Base-by-base conservation (phyloP, 2,329 filamentous ascomycete genomes). In the Emmonsiellopsis sp. region DNA sequence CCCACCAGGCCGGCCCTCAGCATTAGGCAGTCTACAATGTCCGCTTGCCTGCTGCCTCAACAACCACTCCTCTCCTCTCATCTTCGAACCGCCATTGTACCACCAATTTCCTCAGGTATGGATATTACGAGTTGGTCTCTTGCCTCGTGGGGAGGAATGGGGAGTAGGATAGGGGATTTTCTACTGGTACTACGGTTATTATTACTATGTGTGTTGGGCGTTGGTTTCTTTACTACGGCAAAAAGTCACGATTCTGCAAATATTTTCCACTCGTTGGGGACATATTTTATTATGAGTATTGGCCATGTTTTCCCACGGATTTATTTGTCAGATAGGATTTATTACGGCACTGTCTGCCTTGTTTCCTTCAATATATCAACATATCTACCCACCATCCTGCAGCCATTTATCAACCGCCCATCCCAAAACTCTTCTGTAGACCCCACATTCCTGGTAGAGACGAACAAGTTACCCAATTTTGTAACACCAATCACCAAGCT, bases 1-100 rank as follows among this genome's bases (percentile, higher is more conserved):
- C 40, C 48, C 48, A 50, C 37, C 13, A 42, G 40, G 40, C 48
- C 42, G 37, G 48, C 33, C 48, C 48, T 43, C 39, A 17, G 48
- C 48, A 42, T 50, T 50, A 37, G 46, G 33, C 46, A 48, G 46
- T 39, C 34, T 14, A 27, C 34, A n/a, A 39, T 39, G 46, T 39
- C 46, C 13, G 14, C 34, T 10, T 37, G 33, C n/a, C 39, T 17
- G 33, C 17, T 39, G n/a, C 34, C 33, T 34, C 13, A 10, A 8
- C 4, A 2, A 8, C 31, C 27, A 13, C 33, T 13, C 2, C n/a
- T 50, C 48, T 42, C 48, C 17, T 42, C 39, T 50, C 48, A 42
- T 43, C 17, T 21, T 49, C 37, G 14, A 8, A 37, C 27, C 40
- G 48, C 48, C 39, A 27, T 14, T 42, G 32, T 50, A 50, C 32